A percentile compares a stretch with the other conserved stretches of the same genome.
phyloP scores from a whole-genome alignment of 345 rosid genomes.

The Hibiscus trionum region DNA sequence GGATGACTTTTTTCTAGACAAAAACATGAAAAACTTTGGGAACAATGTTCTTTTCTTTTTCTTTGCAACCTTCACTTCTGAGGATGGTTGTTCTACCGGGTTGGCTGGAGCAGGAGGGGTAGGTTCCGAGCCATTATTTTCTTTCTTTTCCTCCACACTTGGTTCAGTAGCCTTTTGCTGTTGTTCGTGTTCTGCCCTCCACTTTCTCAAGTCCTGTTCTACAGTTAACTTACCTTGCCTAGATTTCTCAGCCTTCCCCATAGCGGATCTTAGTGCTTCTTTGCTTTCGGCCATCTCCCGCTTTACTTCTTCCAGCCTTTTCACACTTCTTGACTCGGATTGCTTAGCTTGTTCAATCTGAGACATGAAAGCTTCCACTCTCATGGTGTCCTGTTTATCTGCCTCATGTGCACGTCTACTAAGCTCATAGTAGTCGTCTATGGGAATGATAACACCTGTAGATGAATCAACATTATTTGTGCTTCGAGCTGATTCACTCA shows the following conservation, averaged over 20 bases:
- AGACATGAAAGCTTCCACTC: constrained; percentile 60
- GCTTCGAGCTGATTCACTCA: constrained; percentile 52
- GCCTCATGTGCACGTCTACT: constrained; percentile 75
- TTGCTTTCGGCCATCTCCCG: constrained; percentile 47
- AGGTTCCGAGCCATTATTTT: constrained; percentile 18
- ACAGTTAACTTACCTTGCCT: constrained; percentile 74
- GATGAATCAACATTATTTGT: constrained; percentile 32
- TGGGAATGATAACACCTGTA: constrained; percentile 53
- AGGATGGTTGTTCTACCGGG: constrained; percentile 9
- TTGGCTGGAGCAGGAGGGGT: constrained; percentile 10
- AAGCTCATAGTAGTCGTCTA: constrained; percentile 88
- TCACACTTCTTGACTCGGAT: constrained; percentile 44
- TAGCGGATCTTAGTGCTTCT: constrained; percentile 50
- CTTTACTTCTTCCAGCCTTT: constrained; percentile 56
- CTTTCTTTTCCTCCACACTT: constrained; percentile 30
- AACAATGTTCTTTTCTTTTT: constrained; percentile 70
- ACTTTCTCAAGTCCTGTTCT: constrained; percentile 81
- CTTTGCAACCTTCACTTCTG: constrained; percentile 35
- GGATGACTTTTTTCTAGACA: constrained; percentile 51
- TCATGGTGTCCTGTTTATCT: constrained; percentile 62
- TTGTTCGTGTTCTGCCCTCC: constrained; percentile 79
- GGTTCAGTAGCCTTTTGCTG: constrained; percentile 45
- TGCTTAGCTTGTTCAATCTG: constrained; percentile 69
- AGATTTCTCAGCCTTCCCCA: constrained; percentile 77
- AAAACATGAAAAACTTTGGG: constrained; percentile 68